phyloP scores from a whole-genome alignment of 345 rosid genomes.

The Euphorbia peplus region DNA sequence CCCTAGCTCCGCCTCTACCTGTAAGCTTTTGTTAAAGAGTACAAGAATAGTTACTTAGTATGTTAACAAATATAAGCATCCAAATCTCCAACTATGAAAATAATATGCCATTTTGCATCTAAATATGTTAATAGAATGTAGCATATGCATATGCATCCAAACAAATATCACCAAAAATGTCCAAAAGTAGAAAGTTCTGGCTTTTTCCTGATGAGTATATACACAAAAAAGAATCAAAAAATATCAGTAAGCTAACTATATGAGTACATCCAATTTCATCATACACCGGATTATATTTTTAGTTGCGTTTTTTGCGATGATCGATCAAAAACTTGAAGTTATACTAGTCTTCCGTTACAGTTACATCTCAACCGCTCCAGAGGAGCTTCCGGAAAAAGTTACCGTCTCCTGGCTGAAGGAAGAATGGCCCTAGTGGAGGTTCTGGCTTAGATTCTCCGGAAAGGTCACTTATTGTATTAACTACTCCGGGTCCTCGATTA shows the following conservation, averaged over 20 bases:
- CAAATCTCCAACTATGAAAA: background rate
- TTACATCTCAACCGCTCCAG: background rate
- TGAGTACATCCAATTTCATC: background rate
- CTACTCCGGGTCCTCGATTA: conserved; percentile 43
- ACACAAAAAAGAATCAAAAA: conserved; percentile 1
- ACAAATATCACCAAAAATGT: background rate
- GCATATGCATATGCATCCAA: background rate
- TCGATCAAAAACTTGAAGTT: too few relatives aligned
- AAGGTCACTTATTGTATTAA: background rate
- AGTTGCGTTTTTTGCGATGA: background rate
- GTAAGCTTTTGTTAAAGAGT: too few relatives aligned
- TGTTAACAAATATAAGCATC: background rate
- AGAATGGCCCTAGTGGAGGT: too few relatives aligned
- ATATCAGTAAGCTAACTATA: background rate
- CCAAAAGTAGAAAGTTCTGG: background rate
- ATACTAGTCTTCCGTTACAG: too few relatives aligned
- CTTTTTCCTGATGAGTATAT: background rate
- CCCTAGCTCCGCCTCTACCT: too few relatives aligned
- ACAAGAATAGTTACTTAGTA: background rate
- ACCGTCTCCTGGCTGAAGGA: background rate
- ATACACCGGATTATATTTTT: too few relatives aligned
- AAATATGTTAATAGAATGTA: too few relatives aligned
- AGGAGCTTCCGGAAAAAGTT: background rate
- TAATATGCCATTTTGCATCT: background rate
- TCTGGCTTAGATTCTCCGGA: conserved; percentile 1